Base-by-base conservation (phyloP, 495 filamentous ascomycete genomes). In the Neurospora sp. region DNA sequence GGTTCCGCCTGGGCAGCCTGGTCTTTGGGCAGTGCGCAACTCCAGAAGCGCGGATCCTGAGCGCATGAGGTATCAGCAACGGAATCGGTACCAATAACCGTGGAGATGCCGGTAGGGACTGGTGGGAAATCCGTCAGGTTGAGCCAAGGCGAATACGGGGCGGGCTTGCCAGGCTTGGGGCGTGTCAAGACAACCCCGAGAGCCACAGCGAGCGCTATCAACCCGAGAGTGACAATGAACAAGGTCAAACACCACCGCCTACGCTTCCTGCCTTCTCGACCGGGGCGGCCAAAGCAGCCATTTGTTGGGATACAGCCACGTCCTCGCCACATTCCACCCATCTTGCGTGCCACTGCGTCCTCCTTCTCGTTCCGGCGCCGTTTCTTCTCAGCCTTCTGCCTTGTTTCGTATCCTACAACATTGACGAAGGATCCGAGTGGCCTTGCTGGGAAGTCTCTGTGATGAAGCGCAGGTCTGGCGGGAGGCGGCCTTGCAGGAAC, bases 41-140 rank as follows among this genome's bases (percentile, higher is more conserved):
- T 94, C 94, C 94, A 97, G 53, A 94, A 79, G 0, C 90, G 91
- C 0, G 87, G 78, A 6, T 92, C 91, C 20, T 82, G 81, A 35
- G 94, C 88, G 74, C 94, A 97, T 5, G 85, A 88, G 4, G 88
- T 87, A 22, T 85, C 85, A 14, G 87, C 81, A 1, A 83, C 77
- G 2, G 86, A 83, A 42, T 90, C 86, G 3, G 93, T 87, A 3
- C 88, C 89, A 3, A 89, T 86, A 38, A 97, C 86, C 0, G 94
- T 96, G 39, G 89, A 84, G 70, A 96, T 84, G 2, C 94, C 94
- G 0, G 92, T 94, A 10, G 91, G 92, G 72, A 97, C 93, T 0
- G 94, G 91, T 41, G 94, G 94, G 74, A 91, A 97, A 37, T 89
- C 89, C 1, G 94, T 96, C 37, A 97, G 79, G 76, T 96, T 97